Evolutionary conservation across 129 eudicot genomes (phyloP).

Genomic region (Artemisia annua): DNA sequence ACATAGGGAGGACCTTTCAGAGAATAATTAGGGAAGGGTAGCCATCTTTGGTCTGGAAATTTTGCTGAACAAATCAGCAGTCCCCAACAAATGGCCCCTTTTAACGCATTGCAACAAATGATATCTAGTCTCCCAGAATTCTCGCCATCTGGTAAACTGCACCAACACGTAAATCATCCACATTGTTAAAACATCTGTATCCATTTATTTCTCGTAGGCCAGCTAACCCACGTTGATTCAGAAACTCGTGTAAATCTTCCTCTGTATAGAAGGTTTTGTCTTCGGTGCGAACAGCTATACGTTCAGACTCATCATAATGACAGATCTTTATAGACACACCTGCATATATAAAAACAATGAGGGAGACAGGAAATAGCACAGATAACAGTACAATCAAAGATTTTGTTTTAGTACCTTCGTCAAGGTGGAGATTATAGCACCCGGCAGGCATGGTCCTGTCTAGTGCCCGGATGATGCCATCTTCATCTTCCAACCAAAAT

Average conservation of each 20-base stretch:
- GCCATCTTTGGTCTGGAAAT: background rate
- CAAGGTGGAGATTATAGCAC: slow-evolving; percentile 46
- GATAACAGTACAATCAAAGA: background rate
- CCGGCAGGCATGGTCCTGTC: slow-evolving; percentile 51
- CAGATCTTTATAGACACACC: slow-evolving; percentile 51
- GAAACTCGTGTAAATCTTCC: slow-evolving; percentile 46
- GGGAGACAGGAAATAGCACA: background rate
- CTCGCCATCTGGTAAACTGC: slow-evolving; percentile 51
- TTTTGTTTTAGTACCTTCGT: slow-evolving; percentile 33
- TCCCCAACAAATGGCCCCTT: background rate
- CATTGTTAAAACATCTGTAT: slow-evolving; percentile 36
- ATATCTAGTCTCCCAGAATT: slow-evolving; percentile 42
- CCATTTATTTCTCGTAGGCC: slow-evolving; percentile 53
- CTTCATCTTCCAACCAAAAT: slow-evolving; percentile 56
- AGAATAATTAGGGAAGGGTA: background rate
- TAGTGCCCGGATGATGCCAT: slow-evolving; percentile 38
- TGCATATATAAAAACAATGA: slow-evolving; percentile 12
- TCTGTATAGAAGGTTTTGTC: slow-evolving; percentile 52
- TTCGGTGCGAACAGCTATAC: slow-evolving; percentile 48
- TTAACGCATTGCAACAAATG: background rate
- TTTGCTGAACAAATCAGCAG: background rate
- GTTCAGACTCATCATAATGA: slow-evolving; percentile 44
- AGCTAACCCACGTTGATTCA: slow-evolving; percentile 38
- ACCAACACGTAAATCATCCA: slow-evolving; percentile 52
- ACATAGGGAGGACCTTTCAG: background rate